Evolutionary conservation across 177 flowering plant species (phyloP).

Genomic region (Vitis hybrid): DNA sequence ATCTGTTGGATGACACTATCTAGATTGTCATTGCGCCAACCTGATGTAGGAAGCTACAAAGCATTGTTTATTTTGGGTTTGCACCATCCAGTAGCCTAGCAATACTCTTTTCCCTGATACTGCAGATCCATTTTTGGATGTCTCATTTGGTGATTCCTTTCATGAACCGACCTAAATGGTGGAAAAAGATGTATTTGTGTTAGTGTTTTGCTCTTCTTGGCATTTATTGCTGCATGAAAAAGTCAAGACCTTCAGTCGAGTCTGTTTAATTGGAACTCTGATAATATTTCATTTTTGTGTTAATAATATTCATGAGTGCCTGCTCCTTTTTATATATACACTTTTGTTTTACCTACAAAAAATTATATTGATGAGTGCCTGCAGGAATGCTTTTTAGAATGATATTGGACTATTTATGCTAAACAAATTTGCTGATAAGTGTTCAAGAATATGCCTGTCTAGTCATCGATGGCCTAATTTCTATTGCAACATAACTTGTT

Average conservation of each 20-base stretch:
- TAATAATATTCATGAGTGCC: neutral
- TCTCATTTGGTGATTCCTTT: too few relatives aligned
- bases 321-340: too few relatives aligned
- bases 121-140: too few relatives aligned
- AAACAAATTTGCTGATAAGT: neutral
- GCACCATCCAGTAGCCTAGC: too few relatives aligned
- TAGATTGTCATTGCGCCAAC: neutral
- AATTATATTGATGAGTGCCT: too few relatives aligned
- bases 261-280: neutral
- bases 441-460: neutral
- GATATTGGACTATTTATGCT: neutral
- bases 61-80: neutral
- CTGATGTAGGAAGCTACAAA: neutral
- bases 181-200: too few relatives aligned
- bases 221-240: neutral
- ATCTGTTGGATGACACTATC: neutral
- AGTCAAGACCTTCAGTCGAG: neutral
- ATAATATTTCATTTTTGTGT: neutral
- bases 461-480: neutral
- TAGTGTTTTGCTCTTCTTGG: neutral
- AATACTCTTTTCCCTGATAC: too few relatives aligned
- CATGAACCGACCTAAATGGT: too few relatives aligned
- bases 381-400: neutral
- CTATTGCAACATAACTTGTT: neutral
- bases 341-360: too few relatives aligned